These are phyloP conservation scores for Psilocybe subaeruginosa DNA, from an alignment of 768 basidiomycete genomes.

Conservation along the genomic window DNA sequence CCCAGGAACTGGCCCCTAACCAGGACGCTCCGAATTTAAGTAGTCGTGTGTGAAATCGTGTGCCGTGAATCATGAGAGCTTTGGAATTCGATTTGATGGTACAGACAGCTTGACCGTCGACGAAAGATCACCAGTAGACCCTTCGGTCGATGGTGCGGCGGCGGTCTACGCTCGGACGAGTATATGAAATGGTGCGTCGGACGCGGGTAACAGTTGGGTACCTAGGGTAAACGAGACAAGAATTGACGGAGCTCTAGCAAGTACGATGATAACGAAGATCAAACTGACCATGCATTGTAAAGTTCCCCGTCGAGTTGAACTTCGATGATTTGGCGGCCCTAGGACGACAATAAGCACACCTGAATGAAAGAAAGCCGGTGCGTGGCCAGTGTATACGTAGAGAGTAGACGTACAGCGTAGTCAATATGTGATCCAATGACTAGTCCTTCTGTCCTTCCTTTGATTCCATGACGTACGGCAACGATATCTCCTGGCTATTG, in stretches of 20 bases:
- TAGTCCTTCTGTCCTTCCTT: conserved; percentile 75
- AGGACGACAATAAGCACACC: neutral
- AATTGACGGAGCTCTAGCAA: neutral
- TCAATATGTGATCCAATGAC: conserved; percentile 79
- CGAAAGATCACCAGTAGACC: conserved; percentile 67
- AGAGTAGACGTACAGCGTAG: conserved; percentile 53
- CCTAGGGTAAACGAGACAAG: conserved; percentile 37
- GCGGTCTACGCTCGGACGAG: conserved; percentile 42
- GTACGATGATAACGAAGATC: neutral
- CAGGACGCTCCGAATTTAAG: too few species aligned
- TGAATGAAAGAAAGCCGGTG: too few species aligned
- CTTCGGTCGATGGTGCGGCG: conserved; percentile 70
- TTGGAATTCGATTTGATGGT: neutral
- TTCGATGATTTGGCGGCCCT: conserved; percentile 85
- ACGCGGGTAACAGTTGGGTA: conserved; percentile 82
- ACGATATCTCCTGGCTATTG: conserved; percentile 79
- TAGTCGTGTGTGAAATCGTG: too few species aligned
- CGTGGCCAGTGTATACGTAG: neutral
- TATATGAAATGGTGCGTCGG: conserved; percentile 69
- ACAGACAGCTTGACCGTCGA: neutral
- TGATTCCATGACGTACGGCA: conserved; percentile 65
- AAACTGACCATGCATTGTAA: conserved; percentile 65
- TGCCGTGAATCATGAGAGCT: neutral
- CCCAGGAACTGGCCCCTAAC: neutral
- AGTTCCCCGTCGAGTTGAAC: conserved; percentile 78